Conservation (phyloP, 768 basidiomycete species). For the Boletus subcaerulescens region DNA sequence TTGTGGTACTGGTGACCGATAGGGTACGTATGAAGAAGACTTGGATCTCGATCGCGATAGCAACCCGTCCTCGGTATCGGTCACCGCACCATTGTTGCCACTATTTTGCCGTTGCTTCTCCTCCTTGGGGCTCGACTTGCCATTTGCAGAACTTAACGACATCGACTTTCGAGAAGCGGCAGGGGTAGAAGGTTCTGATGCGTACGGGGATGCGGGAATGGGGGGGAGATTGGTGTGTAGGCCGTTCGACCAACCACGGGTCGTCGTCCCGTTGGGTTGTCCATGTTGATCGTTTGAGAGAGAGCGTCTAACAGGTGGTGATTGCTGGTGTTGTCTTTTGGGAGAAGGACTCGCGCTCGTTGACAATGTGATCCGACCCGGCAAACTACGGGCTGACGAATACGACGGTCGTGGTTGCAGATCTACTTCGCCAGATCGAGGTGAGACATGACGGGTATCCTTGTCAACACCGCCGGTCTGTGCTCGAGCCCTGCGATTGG, state of each 20-base stretch:
- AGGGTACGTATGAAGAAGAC: conserved; percentile 52
- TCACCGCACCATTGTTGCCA: conserved; percentile 25
- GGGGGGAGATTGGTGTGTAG: conserved; percentile 47
- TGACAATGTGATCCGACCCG: conserved; percentile 28
- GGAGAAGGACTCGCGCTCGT: conserved; percentile 17
- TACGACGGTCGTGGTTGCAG: conserved; percentile 29
- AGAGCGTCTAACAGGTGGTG: conserved; percentile 31
- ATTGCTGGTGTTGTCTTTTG: conserved; percentile 25
- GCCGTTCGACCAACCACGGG: conserved; percentile 35
- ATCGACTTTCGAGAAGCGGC: conserved; percentile 50
- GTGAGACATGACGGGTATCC: conserved; percentile 31
- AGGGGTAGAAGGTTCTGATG: conserved; percentile 58
- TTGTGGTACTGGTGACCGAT: conserved; percentile 59
- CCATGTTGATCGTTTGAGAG: conserved; percentile 31
- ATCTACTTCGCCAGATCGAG: conserved; percentile 26
- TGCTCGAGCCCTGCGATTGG: conserved; percentile 37
- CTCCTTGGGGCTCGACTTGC: conserved; percentile 32
- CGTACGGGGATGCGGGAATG: conserved; percentile 67
- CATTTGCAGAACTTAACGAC: conserved; percentile 33
- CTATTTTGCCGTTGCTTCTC: conserved; percentile 30
- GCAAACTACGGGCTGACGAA: conserved; percentile 34
- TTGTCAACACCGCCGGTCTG: conserved; percentile 34
- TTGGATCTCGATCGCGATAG: conserved; percentile 49
- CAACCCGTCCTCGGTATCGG: conserved; percentile 36
- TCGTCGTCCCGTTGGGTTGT: conserved; percentile 21